Percentiles rank a stretch among this genome's conserved stretches.
These are phyloP conservation scores for Pleoardoris graminearum DNA, from an alignment of 2,329 filamentous ascomycete species.

Conservation along the genomic window DNA sequence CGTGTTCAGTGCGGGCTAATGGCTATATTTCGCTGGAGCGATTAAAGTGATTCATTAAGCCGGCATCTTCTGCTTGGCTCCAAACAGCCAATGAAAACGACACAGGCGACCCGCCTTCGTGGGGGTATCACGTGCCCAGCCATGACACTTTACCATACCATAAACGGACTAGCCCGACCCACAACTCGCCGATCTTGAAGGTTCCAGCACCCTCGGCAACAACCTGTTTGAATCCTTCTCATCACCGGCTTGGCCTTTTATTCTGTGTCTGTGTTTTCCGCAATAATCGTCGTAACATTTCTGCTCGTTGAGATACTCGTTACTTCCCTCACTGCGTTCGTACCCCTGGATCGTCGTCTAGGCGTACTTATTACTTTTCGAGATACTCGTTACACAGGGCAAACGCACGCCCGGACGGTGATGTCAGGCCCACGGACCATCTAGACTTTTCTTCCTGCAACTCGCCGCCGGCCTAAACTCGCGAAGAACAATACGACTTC, in stretches of 20 bases:
- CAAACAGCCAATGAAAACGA: constrained; percentile 7
- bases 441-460: constrained; percentile 29
- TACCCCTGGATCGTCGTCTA: too few relatives aligned
- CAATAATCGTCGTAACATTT: background rate
- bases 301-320: background rate
- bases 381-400: background rate
- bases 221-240: background rate
- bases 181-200: constrained; percentile 16
- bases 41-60: constrained; percentile 31
- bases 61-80: constrained; percentile 11
- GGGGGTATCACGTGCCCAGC: constrained; percentile 10
- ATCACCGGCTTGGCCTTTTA: background rate
- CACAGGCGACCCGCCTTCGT: constrained; percentile 1
- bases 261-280: background rate
- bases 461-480: constrained; percentile 29
- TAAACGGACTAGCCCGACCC: constrained; percentile 13
- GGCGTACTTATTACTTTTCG: too few relatives aligned
- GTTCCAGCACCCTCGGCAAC: constrained; percentile 10
- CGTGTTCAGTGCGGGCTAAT: constrained; percentile 34
- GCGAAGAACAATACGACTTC: constrained; percentile 2
- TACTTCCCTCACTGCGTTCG: too few relatives aligned
- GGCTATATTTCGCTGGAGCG: constrained; percentile 22
- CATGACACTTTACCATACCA: background rate
- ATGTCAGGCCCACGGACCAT: constrained; percentile 38
- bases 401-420: constrained; percentile 14